phyloP scores from a whole-genome alignment of 1,284 basidiomycete genomes.

The Pseudozyma thailandica region DNA sequence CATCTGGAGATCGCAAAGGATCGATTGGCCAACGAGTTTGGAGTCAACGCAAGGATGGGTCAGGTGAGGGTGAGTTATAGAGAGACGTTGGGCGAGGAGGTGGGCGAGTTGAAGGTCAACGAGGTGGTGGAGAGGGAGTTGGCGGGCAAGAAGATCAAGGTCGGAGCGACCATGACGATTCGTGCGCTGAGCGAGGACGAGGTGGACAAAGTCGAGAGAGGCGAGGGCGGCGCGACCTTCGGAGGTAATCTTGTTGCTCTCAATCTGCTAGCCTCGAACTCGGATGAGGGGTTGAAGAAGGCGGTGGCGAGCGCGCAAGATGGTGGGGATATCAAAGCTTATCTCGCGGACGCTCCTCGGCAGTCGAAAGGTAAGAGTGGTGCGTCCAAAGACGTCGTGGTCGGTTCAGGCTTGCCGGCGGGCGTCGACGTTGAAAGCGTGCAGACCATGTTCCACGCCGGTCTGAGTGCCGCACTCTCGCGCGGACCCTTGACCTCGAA shows the following conservation, averaged over 20 bases:
- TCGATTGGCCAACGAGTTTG: constrained; percentile 81
- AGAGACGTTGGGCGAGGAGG: constrained; percentile 74
- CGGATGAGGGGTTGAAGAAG: not conserved
- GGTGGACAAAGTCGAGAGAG: constrained; percentile 1
- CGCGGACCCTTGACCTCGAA: constrained; percentile 62
- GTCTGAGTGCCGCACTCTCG: constrained; percentile 52
- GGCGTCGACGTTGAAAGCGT: constrained; percentile 36
- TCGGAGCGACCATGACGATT: constrained; percentile 42
- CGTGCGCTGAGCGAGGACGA: constrained; percentile 41
- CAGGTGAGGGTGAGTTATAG: constrained; percentile 81
- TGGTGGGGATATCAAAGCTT: constrained; percentile 25
- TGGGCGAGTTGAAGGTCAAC: constrained; percentile 17
- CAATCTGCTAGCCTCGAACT: constrained; percentile 5
- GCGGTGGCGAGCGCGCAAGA: constrained; percentile 5
- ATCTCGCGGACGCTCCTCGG: constrained; percentile 12
- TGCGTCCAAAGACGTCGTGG: not conserved
- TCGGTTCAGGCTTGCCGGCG: constrained; percentile 1
- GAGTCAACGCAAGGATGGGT: constrained; percentile 80
- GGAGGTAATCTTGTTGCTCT: constrained; percentile 58
- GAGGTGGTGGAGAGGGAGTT: constrained; percentile 60
- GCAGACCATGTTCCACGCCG: constrained; percentile 31
- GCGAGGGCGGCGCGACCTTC: constrained; percentile 20
- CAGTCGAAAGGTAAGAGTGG: not conserved
- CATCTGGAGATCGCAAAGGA: constrained; percentile 88
- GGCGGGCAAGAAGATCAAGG: constrained; percentile 55